Percentiles rank a stretch among this genome's conserved stretches.
phyloP scores from a whole-genome alignment of 345 rosid genomes.

The Physaria fendleri region DNA sequence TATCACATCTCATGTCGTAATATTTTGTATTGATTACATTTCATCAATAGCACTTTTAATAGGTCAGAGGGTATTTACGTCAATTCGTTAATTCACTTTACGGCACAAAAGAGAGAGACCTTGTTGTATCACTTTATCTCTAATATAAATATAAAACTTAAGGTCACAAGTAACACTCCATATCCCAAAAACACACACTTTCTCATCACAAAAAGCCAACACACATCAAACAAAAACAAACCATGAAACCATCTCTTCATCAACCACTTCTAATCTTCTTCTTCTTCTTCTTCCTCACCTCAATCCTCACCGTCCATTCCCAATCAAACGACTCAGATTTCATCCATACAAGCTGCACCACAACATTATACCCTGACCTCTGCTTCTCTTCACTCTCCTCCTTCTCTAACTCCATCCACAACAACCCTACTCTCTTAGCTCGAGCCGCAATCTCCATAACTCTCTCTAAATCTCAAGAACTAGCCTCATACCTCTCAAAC shows the following conservation, averaged over 20 bases:
- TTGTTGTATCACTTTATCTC: no score
- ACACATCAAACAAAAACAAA: conserved; percentile 12
- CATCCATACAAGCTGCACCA: conserved; percentile 65
- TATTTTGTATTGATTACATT: no score
- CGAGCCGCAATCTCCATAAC: conserved; percentile 58
- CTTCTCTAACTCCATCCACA: conserved; percentile 46
- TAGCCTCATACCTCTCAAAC: conserved; percentile 51
- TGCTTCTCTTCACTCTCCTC: conserved; percentile 61
- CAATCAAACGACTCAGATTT: conserved; percentile 40
- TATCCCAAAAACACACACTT: conserved; percentile 6
- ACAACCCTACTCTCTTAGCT: conserved; percentile 54
- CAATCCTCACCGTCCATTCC: conserved; percentile 25
- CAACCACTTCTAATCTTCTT: conserved; percentile 13
- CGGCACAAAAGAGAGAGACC: no score
- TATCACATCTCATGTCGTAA: no score
- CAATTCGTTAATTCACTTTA: no score
- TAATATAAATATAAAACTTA: background rate
- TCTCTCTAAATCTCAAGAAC: conserved; percentile 39
- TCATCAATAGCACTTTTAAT: no score
- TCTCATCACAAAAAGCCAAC: conserved; percentile 1
- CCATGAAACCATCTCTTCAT: conserved; percentile 21
- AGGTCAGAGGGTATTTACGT: no score
- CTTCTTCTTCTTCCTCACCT: conserved; percentile 25
- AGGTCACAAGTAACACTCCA: conserved; percentile 17
- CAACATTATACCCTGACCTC: conserved; percentile 71